Conservation (phyloP, 2,329 filamentous ascomycete species). For the Aureobasidium pullulans region DNA sequence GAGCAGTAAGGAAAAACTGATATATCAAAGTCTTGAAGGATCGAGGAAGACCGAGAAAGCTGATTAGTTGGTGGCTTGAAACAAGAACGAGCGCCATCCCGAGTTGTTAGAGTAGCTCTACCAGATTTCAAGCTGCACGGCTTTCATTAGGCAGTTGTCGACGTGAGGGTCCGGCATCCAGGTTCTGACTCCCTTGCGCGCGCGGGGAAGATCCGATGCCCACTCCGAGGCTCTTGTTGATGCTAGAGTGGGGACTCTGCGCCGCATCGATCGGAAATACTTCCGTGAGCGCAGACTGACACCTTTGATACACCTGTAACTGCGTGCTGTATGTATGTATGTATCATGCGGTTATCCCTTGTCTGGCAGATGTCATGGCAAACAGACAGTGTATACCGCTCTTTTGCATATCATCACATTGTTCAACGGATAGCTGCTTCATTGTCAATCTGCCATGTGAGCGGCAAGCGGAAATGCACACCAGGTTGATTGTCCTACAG, state of each 20-base stretch:
- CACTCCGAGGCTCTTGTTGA: neutral
- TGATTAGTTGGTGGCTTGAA: neutral
- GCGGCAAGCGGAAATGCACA: conserved; percentile 3
- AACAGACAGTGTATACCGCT: neutral
- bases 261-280: conserved; percentile 4
- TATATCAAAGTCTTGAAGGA: neutral
- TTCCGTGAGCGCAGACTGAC: neutral
- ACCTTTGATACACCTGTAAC: neutral
- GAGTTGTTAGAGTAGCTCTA: neutral
- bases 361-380: neutral
- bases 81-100: neutral
- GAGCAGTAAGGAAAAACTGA: neutral
- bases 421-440: neutral
- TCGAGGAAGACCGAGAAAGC: neutral
- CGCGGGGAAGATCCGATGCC: conserved; percentile 3
- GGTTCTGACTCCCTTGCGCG: conserved; percentile 2
- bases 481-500: neutral
- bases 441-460: neutral
- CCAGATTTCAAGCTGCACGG: neutral
- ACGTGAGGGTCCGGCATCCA: conserved; percentile 2
- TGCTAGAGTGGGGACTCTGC: neutral
- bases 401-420: neutral
- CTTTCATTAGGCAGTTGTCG: neutral
- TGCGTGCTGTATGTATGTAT: neutral
- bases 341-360: neutral